phyloP scores from a whole-genome alignment of 257 asterid species.

The Solanum sejunctum region DNA sequence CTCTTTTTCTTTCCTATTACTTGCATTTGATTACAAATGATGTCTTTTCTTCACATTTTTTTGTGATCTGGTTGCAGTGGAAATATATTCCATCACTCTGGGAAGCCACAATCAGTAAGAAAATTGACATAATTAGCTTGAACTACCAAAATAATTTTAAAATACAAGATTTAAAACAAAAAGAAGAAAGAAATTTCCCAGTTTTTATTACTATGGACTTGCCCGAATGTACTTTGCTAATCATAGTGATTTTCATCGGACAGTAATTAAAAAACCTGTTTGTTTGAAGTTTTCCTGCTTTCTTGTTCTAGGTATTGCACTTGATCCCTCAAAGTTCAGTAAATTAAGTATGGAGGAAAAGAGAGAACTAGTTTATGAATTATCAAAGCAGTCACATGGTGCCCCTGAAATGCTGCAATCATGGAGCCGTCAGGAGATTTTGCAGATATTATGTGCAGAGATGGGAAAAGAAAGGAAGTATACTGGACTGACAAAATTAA shows the following conservation, averaged over 20 bases:
- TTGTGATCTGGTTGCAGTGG: neutral
- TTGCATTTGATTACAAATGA: neutral
- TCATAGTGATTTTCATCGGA: neutral
- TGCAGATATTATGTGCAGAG: constrained; percentile 87
- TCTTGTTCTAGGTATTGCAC: constrained; percentile 35
- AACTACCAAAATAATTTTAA: neutral
- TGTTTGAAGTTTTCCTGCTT: neutral
- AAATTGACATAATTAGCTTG: neutral
- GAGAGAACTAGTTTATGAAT: constrained; percentile 62
- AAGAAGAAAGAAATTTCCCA: neutral
- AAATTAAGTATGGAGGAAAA: constrained; percentile 71
- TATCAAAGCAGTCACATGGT: constrained; percentile 58
- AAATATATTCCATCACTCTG: neutral
- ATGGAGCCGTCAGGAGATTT: constrained; percentile 92
- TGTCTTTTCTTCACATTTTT: neutral
- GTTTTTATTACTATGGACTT: neutral
- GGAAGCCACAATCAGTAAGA: neutral
- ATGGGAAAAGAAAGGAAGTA: constrained; percentile 94
- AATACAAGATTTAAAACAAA: neutral
- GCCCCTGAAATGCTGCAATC: constrained; percentile 68
- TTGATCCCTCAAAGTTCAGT: constrained; percentile 65
- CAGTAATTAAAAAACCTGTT: neutral
- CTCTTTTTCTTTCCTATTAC: neutral
- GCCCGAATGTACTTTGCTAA: neutral
- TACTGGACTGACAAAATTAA: constrained; percentile 80